A percentile compares a stretch with the other conserved stretches of the same genome.
Evolutionary conservation across 2,329 filamentous ascomycete genomes (phyloP).

Genomic region (Xylariomycetidae sp.): DNA sequence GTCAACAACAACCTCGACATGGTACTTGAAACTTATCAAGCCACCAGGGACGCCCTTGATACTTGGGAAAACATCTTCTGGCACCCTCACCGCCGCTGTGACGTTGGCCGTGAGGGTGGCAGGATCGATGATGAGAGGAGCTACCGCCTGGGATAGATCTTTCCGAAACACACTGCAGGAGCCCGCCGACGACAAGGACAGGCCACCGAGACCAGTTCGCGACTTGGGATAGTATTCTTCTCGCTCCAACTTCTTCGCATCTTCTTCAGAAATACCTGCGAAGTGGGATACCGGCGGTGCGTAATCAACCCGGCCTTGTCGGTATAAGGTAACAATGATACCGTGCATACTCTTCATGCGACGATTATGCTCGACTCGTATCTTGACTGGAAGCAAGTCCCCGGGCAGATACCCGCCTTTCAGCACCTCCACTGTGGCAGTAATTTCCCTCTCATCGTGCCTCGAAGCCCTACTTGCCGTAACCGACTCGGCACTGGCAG

Average conservation of each 20-base stretch:
- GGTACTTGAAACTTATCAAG: conserved; percentile 94
- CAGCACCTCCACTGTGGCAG: conserved; percentile 74
- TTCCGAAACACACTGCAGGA: conserved; percentile 93
- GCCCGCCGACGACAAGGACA: conserved; percentile 79
- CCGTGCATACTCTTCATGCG: conserved; percentile 85
- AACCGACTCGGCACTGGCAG: conserved; percentile 41
- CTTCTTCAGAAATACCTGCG: conserved; percentile 50
- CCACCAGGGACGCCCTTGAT: conserved; percentile 84
- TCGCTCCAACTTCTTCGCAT: conserved; percentile 63
- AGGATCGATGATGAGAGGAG: conserved; percentile 83
- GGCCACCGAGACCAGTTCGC: conserved; percentile 75
- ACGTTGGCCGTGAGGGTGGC: conserved; percentile 70
- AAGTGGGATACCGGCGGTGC: conserved; percentile 49
- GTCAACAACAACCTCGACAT: conserved; percentile 87
- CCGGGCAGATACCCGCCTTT: conserved; percentile 82
- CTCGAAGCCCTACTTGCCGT: conserved; percentile 44
- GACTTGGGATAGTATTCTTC: conserved; percentile 86
- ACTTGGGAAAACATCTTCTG: conserved; percentile 86
- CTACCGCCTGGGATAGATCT: conserved; percentile 82
- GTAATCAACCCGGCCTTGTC: conserved; percentile 85
- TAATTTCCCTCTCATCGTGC: conserved; percentile 72
- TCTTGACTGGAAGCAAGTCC: conserved; percentile 72
- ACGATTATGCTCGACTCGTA: conserved; percentile 83
- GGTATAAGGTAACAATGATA: conserved; percentile 86
- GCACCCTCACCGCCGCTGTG: conserved; percentile 76